Base-by-base conservation (phyloP, 2,329 filamentous ascomycete species). In the Aspergillus arachidicola region DNA sequence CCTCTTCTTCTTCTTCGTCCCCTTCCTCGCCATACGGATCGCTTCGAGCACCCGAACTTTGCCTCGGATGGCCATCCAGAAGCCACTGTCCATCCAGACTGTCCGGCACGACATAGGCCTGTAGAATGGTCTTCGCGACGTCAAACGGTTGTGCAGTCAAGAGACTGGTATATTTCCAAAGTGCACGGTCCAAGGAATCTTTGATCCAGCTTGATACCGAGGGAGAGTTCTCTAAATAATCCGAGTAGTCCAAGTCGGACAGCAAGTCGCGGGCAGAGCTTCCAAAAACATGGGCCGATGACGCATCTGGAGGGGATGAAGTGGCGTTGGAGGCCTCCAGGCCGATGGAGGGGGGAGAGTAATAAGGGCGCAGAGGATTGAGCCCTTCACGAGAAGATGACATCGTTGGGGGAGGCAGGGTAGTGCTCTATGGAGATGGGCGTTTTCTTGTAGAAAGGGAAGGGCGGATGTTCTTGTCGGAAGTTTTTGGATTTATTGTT, bases 141-240 rank as follows among this genome's bases (percentile, higher is more conserved):
- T 98, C 95, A 77, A 99, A 98, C 16, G 95, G 95, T 80, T 99
- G 95, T 59, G 93, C 91, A 75, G 97, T 89, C 73, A 98, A 79
- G 28, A 97, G 89, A 62, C 90, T 93, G 16, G 90, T 91, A 80
- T 99, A 99, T 75, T 95, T 94, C 89, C 94, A 96, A 77, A 96
- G 76, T 68, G 95, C 87, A 76, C 94, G 90, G 75, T 98, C 93
- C 55, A 97, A 75, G 64, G 96, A 81, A 66, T 90, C 89, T 75
- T 91, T 92, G 50, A 90, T 83, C 67, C 91, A 91, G 69, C 92
- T 90, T 12, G 93, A 84, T 32, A 89, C 85, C 0, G 91, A 92
- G 0, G 91, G 91, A 32, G 91, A 92, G 26, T 87, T 83, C 62
- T 96, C 92, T 26, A 96, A 82, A 76, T 96, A 96, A 69, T 93